A percentile compares a stretch with the other conserved stretches of the same genome.
These are phyloP conservation scores for Aspergillus olivimuriae DNA, from an alignment of 495 filamentous ascomycete genomes.

Conservation along the genomic window DNA sequence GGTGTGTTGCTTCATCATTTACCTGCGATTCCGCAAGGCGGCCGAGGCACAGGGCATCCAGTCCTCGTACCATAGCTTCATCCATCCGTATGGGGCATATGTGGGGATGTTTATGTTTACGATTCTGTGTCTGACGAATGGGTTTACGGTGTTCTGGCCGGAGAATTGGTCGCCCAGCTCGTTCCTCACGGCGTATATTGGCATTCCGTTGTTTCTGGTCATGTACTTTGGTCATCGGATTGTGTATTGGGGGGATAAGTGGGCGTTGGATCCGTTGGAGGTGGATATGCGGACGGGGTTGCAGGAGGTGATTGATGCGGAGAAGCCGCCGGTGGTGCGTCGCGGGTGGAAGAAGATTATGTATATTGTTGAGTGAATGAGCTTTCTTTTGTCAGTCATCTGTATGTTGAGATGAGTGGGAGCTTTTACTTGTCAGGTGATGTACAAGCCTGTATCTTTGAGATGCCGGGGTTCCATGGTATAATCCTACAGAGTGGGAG, in stretches of 20 bases:
- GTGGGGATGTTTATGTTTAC: slow-evolving; percentile 24
- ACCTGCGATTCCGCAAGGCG: slow-evolving; percentile 48
- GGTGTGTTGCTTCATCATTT: slow-evolving; percentile 46
- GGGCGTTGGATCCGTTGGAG: neutral
- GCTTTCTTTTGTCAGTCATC: neutral
- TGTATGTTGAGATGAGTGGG: too few relatives aligned
- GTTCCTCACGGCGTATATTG: slow-evolving; percentile 53
- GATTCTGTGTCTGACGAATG: slow-evolving; percentile 47
- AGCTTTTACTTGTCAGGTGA: too few relatives aligned
- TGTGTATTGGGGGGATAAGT: slow-evolving; percentile 12
- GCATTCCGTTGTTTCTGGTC: slow-evolving; percentile 43
- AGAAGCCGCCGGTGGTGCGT: neutral
- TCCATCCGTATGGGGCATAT: slow-evolving; percentile 40
- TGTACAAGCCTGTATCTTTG: too few relatives aligned
- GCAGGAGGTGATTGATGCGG: neutral
- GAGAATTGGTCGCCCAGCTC: slow-evolving; percentile 28
- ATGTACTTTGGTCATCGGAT: slow-evolving; percentile 38
- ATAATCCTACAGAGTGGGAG: too few relatives aligned
- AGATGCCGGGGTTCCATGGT: too few relatives aligned
- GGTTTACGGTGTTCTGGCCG: slow-evolving; percentile 52
- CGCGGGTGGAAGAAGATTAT: neutral
- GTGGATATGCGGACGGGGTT: neutral
- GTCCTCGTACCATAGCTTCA: slow-evolving; percentile 36
- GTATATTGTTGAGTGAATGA: neutral
- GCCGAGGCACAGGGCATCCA: slow-evolving; percentile 35